Conservation (phyloP, 306 rosid species). For the Fragaria vesca region DNA sequence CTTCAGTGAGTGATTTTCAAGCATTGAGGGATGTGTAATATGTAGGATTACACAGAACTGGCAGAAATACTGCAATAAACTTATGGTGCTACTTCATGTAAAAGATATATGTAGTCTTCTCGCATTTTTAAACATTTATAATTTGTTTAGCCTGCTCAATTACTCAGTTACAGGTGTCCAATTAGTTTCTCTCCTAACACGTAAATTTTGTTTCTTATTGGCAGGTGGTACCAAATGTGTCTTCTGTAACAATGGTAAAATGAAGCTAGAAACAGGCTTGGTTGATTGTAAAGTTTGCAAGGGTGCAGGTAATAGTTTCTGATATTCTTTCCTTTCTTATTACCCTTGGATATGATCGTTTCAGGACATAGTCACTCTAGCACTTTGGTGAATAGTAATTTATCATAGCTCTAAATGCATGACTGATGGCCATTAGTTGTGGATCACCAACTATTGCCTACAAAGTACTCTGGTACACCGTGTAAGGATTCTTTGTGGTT, state of each 20-base stretch:
- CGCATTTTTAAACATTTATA: background rate
- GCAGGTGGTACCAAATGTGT: constrained; percentile 95
- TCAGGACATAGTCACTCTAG: background rate
- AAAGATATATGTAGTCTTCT: background rate
- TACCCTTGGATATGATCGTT: background rate
- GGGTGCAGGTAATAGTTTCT: constrained; percentile 78
- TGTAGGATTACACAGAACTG: background rate
- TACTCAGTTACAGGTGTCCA: background rate
- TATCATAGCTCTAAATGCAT: background rate
- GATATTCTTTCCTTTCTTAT: background rate
- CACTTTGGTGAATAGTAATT: background rate
- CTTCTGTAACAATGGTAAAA: constrained; percentile 82
- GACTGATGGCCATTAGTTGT: background rate
- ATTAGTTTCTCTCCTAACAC: background rate
- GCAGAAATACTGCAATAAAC: background rate
- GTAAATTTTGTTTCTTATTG: constrained; percentile 20
- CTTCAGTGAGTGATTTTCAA: background rate
- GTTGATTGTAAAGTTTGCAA: constrained; percentile 89
- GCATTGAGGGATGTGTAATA: background rate
- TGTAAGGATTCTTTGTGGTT: background rate
- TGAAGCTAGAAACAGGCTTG: constrained; percentile 70
- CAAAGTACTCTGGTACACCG: background rate
- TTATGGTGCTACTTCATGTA: background rate
- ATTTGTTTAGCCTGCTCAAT: background rate
- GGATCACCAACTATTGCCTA: constrained; percentile 2